Percentiles rank a stretch among this genome's conserved stretches.
Conservation (phyloP, 1,139 yeast species). For the Geotrichum aggregatum region DNA sequence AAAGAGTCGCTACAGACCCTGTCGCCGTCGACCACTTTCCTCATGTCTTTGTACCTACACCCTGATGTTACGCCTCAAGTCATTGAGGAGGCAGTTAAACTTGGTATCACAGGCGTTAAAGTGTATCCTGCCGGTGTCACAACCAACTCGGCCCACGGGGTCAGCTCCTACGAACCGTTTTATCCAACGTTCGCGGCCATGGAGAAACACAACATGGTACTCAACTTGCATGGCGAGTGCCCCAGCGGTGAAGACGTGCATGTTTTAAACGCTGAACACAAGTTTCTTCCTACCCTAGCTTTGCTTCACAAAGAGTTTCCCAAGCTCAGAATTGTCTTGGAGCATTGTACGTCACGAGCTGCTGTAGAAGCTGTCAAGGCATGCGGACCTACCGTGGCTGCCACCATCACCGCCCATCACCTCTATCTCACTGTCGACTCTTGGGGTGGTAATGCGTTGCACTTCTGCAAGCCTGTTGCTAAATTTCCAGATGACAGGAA, state of each 20-base stretch:
- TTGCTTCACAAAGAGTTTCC: slow-evolving; percentile 83
- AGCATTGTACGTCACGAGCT: slow-evolving; percentile 89
- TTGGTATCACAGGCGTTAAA: slow-evolving; percentile 71
- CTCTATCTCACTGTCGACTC: slow-evolving; percentile 80
- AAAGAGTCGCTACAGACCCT: slow-evolving; percentile 58
- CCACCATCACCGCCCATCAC: slow-evolving; percentile 95
- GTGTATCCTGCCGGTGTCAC: slow-evolving; percentile 99
- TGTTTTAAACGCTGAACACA: slow-evolving; percentile 89
- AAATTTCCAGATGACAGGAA: slow-evolving; percentile 79
- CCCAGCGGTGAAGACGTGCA: slow-evolving; percentile 62
- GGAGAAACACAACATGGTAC: slow-evolving; percentile 70
- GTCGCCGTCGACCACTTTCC: slow-evolving; percentile 78
- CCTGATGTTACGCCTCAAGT: slow-evolving; percentile 79
- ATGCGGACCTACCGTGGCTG: slow-evolving; percentile 76
- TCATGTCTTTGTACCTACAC: slow-evolving; percentile 84
- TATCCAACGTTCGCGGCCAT: slow-evolving; percentile 86
- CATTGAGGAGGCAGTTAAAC: slow-evolving; percentile 70
- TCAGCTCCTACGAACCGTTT: slow-evolving; percentile 80
- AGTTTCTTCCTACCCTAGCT: slow-evolving; percentile 83
- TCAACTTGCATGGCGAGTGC: slow-evolving; percentile 93
- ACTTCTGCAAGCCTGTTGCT: slow-evolving; percentile 97
- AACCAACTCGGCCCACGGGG: slow-evolving; percentile 89
- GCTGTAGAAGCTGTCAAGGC: slow-evolving; percentile 74
- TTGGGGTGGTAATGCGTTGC: slow-evolving; percentile 96
- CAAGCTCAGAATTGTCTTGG: slow-evolving; percentile 76